Base-by-base conservation (phyloP, 768 basidiomycete species). In the Trametes elegans region DNA sequence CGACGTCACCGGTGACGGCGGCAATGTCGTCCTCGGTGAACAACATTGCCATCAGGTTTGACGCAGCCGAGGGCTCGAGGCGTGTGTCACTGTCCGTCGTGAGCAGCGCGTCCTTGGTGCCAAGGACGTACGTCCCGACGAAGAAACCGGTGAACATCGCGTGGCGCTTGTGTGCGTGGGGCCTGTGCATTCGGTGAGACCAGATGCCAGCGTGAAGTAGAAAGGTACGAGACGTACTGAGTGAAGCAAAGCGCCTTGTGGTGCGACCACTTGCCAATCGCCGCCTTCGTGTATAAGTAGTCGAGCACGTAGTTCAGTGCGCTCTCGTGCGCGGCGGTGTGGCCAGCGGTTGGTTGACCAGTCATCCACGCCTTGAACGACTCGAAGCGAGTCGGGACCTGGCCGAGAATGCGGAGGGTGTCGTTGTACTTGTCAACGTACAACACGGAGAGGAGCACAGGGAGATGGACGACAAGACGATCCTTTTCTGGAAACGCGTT, bases 61-160 rank as follows among this genome's bases (percentile, higher is more conserved):
- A 49, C 9, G 58, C 45, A 6, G 63, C 56, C 9, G 54, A 44
- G 8, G 57, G 53, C 28, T 60, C 27, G 18, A 60, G 54, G 26
- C 49, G 57, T 16, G 63, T 64, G 49, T 64, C 63, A 27, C 57
- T 59, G 38, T 64, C 63, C 5, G 63, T 62, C 2, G 61, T 62
- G 42, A 64, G 55, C 50, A 64, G 49, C 0, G 63, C 63, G 38
- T 64, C 61, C 43, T 57, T 60, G 21, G 63, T 62, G 14, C 59
- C 54, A n/a, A 59, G 55, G 4, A 48, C 63, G 36, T 62, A 64
- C 16, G 58, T 52, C 19, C 49, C 61, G 24, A 64, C 55, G 11
- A 59, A 29, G 58, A 64, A 64, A 9, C 55, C 47, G 13, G 63
- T 64, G 53, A 64, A 64, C 63, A 64, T 64, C 10, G 63, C 63